phyloP scores from a whole-genome alignment of 2,329 filamentous ascomycete genomes.

The Calonectria fujianensis region DNA sequence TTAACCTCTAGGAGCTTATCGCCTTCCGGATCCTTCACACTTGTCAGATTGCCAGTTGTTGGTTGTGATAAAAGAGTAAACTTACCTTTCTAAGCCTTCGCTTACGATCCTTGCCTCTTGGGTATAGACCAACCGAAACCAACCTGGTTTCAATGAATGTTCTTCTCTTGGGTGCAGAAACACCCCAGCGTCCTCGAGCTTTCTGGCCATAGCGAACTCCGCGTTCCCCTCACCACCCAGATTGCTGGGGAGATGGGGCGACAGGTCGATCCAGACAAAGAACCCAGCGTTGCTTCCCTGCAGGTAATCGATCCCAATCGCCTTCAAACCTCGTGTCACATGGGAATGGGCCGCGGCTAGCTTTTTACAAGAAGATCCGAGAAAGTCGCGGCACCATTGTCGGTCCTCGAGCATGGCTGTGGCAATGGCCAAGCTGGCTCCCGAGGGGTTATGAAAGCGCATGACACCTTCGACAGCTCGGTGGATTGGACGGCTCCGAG shows the following conservation, averaged over 20 bases:
- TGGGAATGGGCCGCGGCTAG: conserved; percentile 64
- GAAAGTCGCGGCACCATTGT: conserved; percentile 66
- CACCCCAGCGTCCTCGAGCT: conserved; percentile 67
- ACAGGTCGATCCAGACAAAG: conserved; percentile 74
- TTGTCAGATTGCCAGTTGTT: background rate
- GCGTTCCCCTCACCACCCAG: conserved; percentile 56
- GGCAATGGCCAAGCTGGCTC: conserved; percentile 64
- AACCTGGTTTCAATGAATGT: conserved; percentile 67
- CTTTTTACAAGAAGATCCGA: conserved; percentile 61
- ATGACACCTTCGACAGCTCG: conserved; percentile 62
- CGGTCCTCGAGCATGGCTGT: conserved; percentile 68
- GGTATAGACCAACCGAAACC: conserved; percentile 73
- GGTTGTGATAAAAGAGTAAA: background rate
- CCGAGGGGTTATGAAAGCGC: conserved; percentile 69
- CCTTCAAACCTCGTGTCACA: conserved; percentile 60
- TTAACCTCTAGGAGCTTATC: background rate
- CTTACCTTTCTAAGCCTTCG: conserved; percentile 61
- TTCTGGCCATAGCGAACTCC: conserved; percentile 67
- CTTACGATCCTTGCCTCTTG: conserved; percentile 60
- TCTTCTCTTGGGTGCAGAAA: conserved; percentile 70
- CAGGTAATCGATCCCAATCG: conserved; percentile 66
- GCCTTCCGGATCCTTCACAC: background rate
- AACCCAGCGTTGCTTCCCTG: conserved; percentile 72
- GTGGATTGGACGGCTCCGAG: conserved; percentile 57
- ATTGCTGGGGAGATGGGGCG: conserved; percentile 62